Evolutionary conservation across 139 green algal species (phyloP).

Genomic region (Tetradesmus lagerheimii): DNA sequence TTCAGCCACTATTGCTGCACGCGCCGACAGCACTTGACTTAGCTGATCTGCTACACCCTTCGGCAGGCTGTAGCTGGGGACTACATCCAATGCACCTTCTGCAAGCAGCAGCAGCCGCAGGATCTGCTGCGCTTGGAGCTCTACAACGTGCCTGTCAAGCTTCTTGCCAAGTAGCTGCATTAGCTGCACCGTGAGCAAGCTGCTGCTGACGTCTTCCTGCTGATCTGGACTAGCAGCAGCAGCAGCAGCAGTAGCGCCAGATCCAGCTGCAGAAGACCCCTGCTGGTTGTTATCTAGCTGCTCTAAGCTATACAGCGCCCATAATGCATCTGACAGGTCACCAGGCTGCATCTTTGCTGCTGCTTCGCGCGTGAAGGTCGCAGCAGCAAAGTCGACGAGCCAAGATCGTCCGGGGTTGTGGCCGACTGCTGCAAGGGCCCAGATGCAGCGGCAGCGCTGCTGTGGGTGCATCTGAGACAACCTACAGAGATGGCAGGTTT

Average conservation of each 20-base stretch:
- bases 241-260: background rate
- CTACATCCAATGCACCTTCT: background rate
- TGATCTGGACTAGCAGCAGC: background rate
- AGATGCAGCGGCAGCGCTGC: constrained; percentile 33
- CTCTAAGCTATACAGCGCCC: constrained; percentile 20
- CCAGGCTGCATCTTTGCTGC: constrained; percentile 1
- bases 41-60: constrained; percentile 27
- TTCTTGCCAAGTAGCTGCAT: background rate
- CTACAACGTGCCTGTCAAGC: constrained; percentile 10
- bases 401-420: background rate
- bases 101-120: constrained; percentile 27
- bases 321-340: constrained; percentile 22
- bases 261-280: background rate
- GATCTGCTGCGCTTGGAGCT: constrained; percentile 25
- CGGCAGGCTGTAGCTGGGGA: background rate
- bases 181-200: constrained; percentile 19
- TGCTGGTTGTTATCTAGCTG: background rate
- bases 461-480: constrained; percentile 5
- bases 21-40: constrained; percentile 2
- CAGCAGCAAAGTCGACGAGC: constrained; percentile 4
- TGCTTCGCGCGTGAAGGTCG: background rate
- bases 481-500: background rate
- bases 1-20: background rate
- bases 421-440: constrained; percentile 32
- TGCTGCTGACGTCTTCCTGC: background rate